Evolutionary conservation across 768 basidiomycete species (phyloP), one percentile per base, ranked within the genome.

Genomic region (Chlorophyllum brunneum): DNA sequence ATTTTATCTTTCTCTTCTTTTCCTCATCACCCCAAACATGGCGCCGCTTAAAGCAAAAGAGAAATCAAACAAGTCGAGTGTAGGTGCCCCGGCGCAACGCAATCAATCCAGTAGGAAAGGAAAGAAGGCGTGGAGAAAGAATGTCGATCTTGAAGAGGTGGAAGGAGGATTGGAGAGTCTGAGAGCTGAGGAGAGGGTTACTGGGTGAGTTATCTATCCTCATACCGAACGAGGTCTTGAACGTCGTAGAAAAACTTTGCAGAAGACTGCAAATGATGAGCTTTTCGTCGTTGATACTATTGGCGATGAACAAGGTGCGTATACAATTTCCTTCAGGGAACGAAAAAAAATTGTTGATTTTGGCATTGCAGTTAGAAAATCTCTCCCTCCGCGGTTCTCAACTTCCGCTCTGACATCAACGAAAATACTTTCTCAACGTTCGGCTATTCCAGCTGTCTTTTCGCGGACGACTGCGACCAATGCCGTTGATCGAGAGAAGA

Each of bases 71-170:
- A 62, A 63, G 34, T 70, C 75, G 4, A 45, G 60, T 1, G 51
- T 76, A 11, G 83, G 83, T 3, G 84, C 83, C 0, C 82, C 83
- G 0, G 73, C 81, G 1, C 82, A 86, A 54, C 78, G 73, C 46
- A 76, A 67, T 18, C 92, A 95, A 66, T 67, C 82, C 0, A 89
- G 86, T 60, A 73, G 93, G 52, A 95, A 92, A 66, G 91, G 92
- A n/a, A 95, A 95, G 66, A 82, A 81, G 51, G 83, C 93, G 41
- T 95, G 94, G 94, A 70, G 94, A 64, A 95, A 97, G 72, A 91
- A 97, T 67, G 85, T 95, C 47, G 84, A 95, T 64, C 78, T 95
- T 44, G 79, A 81, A 22, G 83, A 83, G 44, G 83, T 94, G 16
- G 92, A 95, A 60, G 71, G 75, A 41, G 83, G 81, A 2, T 62